These are phyloP conservation scores for Leucocoprinus birnbaumii DNA, from an alignment of 768 basidiomycete genomes.

Conservation along the genomic window DNA sequence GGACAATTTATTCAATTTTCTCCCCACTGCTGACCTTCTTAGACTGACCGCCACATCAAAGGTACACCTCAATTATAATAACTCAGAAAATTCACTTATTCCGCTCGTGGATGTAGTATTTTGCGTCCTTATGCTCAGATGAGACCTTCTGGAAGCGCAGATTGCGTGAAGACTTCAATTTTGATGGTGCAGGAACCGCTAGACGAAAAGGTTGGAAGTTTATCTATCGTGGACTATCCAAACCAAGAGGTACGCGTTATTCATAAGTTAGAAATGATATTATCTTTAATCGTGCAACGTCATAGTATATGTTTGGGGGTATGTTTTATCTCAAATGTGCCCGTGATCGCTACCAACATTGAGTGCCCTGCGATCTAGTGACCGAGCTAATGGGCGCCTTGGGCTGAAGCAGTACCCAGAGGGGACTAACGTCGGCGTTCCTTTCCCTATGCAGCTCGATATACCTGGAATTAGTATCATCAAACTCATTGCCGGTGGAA, in stretches of 20 bases:
- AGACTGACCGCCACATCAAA: conserved; percentile 60
- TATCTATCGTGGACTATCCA: conserved; percentile 69
- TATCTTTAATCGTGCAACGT: background rate
- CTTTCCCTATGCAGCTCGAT: conserved; percentile 62
- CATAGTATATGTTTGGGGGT: conserved; percentile 54
- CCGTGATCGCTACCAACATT: background rate
- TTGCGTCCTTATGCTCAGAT: conserved; percentile 59
- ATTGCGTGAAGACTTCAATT: conserved; percentile 73
- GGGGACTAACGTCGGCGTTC: conserved; percentile 36
- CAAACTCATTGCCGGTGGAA: conserved; percentile 76
- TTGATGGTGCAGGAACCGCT: conserved; percentile 67
- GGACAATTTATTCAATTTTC: conserved; percentile 63
- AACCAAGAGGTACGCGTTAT: conserved; percentile 62
- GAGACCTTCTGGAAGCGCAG: conserved; percentile 80
- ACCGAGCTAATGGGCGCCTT: conserved; percentile 58
- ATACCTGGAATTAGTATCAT: conserved; percentile 67
- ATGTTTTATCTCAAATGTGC: conserved; percentile 15
- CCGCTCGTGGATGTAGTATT: conserved; percentile 36
- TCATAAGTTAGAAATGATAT: background rate
- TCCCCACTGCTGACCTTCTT: conserved; percentile 54
- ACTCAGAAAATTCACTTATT: background rate
- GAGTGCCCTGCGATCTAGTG: conserved; percentile 34
- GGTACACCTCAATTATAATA: conserved; percentile 20
- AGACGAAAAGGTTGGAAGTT: conserved; percentile 76
- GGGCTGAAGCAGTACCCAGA: conserved; percentile 43